Base-by-base conservation (phyloP, 208 protist genomes). In the Crithidia fasciculata region DNA sequence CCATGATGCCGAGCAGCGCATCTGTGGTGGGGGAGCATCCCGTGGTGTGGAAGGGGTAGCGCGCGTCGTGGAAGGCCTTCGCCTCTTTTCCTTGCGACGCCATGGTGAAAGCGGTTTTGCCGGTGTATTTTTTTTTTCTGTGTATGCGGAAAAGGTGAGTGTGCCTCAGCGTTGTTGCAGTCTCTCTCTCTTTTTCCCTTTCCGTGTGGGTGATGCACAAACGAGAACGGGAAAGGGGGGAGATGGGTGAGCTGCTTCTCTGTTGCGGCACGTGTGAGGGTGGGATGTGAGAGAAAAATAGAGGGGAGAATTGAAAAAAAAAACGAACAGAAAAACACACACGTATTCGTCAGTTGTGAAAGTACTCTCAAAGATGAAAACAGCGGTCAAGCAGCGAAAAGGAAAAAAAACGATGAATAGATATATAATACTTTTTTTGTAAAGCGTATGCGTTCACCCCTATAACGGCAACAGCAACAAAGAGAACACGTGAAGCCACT, bases 1-100 rank as follows among this genome's bases (percentile, higher is more conserved):
- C 53, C 53, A 59, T 61, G 65, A 70, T 60, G 37, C 65, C 65
- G 28, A 70, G 39, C 12, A 61, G 12, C 2, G 52, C 5, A 2
- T 61, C 36, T 4, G 39, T 47, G 13, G 16, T 12, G 6, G 68
- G 49, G 9, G 55, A 66, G 15, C 47, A 36, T n/a, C 61, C 72
- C 28, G 50, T 43, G 39, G 58, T 67, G 28, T 45, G 16, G 60
- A 77, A 64, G 12, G 43, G 65, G 43, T 41, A 15, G 39, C 19
- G n/a, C 43, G 12, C 3, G 16, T 70, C 49, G 50, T 4, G 3
- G 13, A 19, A 68, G 8, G 8, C 5, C 5, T 28, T 9, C 3
- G 37, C 5, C 4, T 47, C 19, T 4, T 45, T 37, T 43, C 40
- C 28, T 1, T 28, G 12, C 8, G 4, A n/a, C 18, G 45, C 19